Base-by-base conservation (phyloP, 345 rosid species). In the Acer campestre region DNA sequence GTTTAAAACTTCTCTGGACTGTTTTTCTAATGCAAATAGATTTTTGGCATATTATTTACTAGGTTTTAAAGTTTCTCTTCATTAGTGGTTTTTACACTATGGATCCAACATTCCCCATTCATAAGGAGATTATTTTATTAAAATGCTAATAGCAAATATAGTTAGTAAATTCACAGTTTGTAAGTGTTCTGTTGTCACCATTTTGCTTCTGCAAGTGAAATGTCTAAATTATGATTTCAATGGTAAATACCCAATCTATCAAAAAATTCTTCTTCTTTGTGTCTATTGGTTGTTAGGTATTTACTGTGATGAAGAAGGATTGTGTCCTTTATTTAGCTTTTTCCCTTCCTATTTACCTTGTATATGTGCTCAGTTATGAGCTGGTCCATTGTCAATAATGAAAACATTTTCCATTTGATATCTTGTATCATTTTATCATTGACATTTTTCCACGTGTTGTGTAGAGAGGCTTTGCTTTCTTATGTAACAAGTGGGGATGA, bases 381-480 rank as follows among this genome's bases (percentile, higher is more conserved):
- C 55, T 29, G 23, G 31, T 53, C 10, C 8, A 11, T 59, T 44
- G 40, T 40, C 48, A 11, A 40, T 22, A 59, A 10, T 61, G 23
- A 31, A 3, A 18, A 20, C 17, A 9, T 58, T 17, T 61, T 62
- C 11, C 72, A 27, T 58, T 27, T 63, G 69, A 27, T 22, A 61
- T 70, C 70, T 66, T 67, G 71, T 74, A 11, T 73, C 51, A 73
- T 46, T 61, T 13, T 73, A 78, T 16, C 70, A 44, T 51, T 75
- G 77, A 74, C 49, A 63, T 51, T 29, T 29, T 29, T 29, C 31
- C 31, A n/a, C 66, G 11, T 80, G 16, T 38, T 61, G 23, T 87
- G 77, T 76, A 97, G 99, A 94, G 97, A 97, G 76, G 78, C 80
- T 51, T 87, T 97, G 78, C 95, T 97, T 80, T 85, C 81, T 31